Evolutionary conservation across 768 basidiomycete genomes (phyloP), one percentile per base, ranked within the genome.

Genomic region (Podaxis mareebaensis): DNA sequence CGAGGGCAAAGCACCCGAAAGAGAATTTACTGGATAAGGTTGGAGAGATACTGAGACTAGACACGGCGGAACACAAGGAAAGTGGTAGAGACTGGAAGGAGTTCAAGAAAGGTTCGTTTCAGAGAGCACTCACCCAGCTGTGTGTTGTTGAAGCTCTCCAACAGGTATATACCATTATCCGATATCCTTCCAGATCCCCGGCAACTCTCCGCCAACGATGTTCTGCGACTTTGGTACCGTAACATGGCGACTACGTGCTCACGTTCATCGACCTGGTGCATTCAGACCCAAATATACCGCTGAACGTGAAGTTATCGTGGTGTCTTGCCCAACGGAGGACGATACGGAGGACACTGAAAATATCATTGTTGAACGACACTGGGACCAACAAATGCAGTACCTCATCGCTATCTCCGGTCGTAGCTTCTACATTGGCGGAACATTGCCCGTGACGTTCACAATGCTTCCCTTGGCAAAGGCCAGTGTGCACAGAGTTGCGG

Each of bases 161-260:
- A 28, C 11, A 92, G 95, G 95, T 20, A 91, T 87, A 4, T 98
- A 99, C 73, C 93, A 90, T 17, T 99, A 94, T 75, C 96, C 96
- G 2, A 91, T 99, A 69, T 92, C 92, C 13, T 95, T 98, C 73
- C 81, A 88, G 17, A 88, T 99, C 60, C 93, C 96, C 0, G 80
- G 86, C 4, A 82, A 85, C 63, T 81, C 90, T 3, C 94, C 95
- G 2, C 93, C 96, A 2, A 87, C 88, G 0, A 78, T 96, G 65
- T 79, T 81, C 48, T 88, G 88, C 64, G 85, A 89, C 42, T 90
- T 85, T 67, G 96, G 95, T 8, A 83, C 85, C 2, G 87, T 97
- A 12, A 72, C 72, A 1, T 99, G 97, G 88, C 78, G 80, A 48
- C 82, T 98, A 22, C 91, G 87, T 71, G 96, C 94, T 2, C 83